phyloP scores from a whole-genome alignment of 306 rosid species.

The Sindora glabra region DNA sequence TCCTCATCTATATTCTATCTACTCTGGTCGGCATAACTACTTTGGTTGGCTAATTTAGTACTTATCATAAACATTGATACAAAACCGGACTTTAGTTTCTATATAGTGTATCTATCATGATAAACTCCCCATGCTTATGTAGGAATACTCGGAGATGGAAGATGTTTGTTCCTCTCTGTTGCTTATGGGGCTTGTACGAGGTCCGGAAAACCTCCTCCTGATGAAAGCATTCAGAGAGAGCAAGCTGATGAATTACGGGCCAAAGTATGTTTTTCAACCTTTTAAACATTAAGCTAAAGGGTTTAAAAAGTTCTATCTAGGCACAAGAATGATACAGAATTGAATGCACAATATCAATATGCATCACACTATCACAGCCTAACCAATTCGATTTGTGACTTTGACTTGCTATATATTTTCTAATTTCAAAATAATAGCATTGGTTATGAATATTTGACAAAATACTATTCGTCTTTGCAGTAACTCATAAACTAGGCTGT shows the following conservation, averaged over 20 bases:
- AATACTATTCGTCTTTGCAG: not conserved
- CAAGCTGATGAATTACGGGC: conserved; percentile 74
- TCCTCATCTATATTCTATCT: no score
- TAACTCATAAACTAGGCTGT: not conserved
- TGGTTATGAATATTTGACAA: not conserved
- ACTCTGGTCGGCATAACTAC: no score
- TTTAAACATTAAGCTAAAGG: not conserved
- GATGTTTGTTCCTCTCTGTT: conserved; percentile 88
- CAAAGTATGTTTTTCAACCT: conserved; percentile 37
- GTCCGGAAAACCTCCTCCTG: conserved; percentile 70
- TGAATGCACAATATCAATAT: not conserved
- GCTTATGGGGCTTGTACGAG: conserved; percentile 80
- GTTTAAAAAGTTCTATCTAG: not conserved
- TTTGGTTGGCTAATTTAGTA: no score
- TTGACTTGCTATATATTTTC: no score
- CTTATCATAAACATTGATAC: not conserved
- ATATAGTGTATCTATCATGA: conserved; percentile 2
- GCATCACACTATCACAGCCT: no score
- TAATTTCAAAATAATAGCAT: no score
- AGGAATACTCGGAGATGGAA: conserved; percentile 98
- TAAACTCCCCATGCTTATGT: conserved; percentile 17
- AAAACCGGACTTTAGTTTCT: not conserved
- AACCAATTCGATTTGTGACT: no score
- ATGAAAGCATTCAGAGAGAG: conserved; percentile 56
- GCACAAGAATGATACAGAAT: not conserved